Evolutionary conservation across 1,139 yeast species (phyloP), one percentile per base, ranked within the genome.

Genomic region (Suhomyces coccinellae): DNA sequence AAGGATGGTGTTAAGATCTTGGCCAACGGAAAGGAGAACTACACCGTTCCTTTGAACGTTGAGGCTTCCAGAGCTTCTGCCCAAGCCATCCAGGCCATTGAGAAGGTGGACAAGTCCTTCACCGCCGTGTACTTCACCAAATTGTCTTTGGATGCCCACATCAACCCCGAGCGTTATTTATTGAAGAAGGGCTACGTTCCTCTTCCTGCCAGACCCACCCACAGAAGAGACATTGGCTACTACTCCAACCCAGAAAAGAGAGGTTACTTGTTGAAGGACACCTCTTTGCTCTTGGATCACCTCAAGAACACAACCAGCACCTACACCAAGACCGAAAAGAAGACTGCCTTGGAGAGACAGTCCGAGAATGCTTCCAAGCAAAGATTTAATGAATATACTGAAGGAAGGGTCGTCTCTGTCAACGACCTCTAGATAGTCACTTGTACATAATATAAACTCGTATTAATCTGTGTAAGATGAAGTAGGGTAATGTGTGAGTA

Each of bases 31-130:
- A 73, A 76, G 46, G 79, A 77, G 43, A 52, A 56, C 6, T 83
- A 81, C 59, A 73, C 68, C 34, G 77, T 83, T 35, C 85, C 88
- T 28, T 70, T 90, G 50, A 77, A 79, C 56, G 78, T 93, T 45
- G 95, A 89, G 58, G 95, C 97, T 5, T 78, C 93, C 11, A 80
- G 79, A 59, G 97, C 97, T 1, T 82, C 97, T 0, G 65, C 67
- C 17, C 75, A 79, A 15, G 97, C 97, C 13, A 85, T 93, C 48
- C 71, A 73, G 47, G 73, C 83, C 5, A 85, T 93, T 50, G 96
- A 89, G 63, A 69, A 62, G 26, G 73, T 77, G 6, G 96, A 95
- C 29, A 88, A 95, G 31, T 72, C 76, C 33, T 88, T 83, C 64
- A 80, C 85, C 11, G 83, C 97, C 6, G 78, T 80, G 49, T 91